Conservation (phyloP, 257 asterid genomes). For the Solanum lignicaule region DNA sequence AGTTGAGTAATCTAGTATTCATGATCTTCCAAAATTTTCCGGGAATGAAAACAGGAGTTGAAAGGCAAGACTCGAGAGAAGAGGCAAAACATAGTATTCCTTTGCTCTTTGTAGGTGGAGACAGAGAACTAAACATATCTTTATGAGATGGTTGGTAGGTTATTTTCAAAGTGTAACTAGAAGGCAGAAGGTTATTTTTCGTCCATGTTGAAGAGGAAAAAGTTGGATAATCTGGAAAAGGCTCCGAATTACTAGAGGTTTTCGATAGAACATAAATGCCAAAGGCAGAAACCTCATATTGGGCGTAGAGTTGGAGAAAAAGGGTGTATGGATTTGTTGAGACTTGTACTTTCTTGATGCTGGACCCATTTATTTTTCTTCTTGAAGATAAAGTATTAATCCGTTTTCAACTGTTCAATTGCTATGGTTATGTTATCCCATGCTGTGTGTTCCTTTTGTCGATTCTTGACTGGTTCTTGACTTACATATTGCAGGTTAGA, state of each 20-base stretch:
- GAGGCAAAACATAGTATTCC: background rate
- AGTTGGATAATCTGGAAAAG: background rate
- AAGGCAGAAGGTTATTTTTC: background rate
- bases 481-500: constrained; percentile 9
- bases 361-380: background rate
- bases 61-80: background rate
- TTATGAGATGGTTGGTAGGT: background rate
- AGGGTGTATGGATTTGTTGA: background rate
- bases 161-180: background rate
- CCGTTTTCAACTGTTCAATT: background rate
- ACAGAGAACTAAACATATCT: background rate
- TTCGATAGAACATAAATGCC: background rate
- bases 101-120: background rate
- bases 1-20: background rate
- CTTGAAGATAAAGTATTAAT: background rate
- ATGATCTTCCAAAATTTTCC: background rate
- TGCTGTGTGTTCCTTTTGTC: background rate
- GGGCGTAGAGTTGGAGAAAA: background rate
- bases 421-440: background rate
- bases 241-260: background rate
- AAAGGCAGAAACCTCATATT: background rate
- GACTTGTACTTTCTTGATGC: background rate
- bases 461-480: background rate
- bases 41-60: background rate
- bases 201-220: background rate